phyloP scores from a whole-genome alignment of 2,329 filamentous ascomycete species.

The Fusarium nelsonii region DNA sequence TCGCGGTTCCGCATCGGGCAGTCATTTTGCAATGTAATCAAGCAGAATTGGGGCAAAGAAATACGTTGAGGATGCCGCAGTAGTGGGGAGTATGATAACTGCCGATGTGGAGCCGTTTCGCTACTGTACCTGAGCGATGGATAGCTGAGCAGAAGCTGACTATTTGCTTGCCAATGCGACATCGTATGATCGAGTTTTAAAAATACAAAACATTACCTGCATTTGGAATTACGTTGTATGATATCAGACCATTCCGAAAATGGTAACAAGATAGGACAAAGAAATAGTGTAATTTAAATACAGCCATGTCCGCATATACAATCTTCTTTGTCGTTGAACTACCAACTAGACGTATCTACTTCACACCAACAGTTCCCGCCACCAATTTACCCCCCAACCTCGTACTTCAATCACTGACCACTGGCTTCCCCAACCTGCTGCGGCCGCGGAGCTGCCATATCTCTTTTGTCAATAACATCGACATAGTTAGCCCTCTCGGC shows the following conservation, averaged over 20 bases:
- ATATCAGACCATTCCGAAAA: neutral
- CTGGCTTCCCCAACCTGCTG: neutral
- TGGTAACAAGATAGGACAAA: conserved; percentile 41
- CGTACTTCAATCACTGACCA: neutral
- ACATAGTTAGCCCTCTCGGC: conserved; percentile 33
- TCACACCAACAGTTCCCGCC: neutral
- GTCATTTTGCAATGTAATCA: conserved; percentile 18
- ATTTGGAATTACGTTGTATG: neutral
- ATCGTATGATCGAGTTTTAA: conserved; percentile 9
- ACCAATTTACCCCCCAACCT: neutral
- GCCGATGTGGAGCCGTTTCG: too few species aligned
- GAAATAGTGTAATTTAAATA: conserved; percentile 29
- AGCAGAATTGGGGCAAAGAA: conserved; percentile 2
- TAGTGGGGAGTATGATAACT: neutral
- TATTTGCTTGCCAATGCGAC: neutral
- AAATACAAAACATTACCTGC: neutral
- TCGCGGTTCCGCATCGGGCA: conserved; percentile 26
- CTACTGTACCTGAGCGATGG: neutral
- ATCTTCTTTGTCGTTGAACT: neutral
- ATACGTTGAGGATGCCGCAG: neutral
- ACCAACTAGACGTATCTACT: neutral
- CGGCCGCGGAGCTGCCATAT: neutral
- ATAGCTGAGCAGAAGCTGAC: neutral
- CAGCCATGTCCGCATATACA: neutral
- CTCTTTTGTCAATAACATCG: conserved; percentile 21